Conservation (phyloP, 257 asterid species). For the Solanum phureja region DNA sequence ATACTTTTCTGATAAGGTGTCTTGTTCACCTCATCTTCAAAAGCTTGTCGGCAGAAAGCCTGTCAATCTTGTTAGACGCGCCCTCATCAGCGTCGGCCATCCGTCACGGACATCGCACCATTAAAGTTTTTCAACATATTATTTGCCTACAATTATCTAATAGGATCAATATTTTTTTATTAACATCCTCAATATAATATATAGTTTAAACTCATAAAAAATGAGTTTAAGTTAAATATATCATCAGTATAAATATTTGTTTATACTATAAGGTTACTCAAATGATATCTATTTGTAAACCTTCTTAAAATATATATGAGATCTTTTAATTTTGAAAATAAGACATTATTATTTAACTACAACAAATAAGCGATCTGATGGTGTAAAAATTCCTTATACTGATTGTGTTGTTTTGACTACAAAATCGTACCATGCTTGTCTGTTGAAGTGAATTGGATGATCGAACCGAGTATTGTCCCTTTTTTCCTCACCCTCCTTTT, state of each 20-base stretch:
- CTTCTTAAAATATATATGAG: neutral
- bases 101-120: neutral
- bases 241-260: no score
- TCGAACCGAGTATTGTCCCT: neutral
- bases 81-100: neutral
- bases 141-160: neutral
- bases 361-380: neutral
- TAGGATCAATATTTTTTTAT: no score
- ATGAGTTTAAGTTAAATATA: neutral
- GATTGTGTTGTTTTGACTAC: neutral
- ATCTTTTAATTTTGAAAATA: neutral
- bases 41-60: no score
- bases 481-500: neutral
- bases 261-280: no score
- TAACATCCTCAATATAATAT: neutral
- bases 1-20: no score
- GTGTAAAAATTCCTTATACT: neutral
- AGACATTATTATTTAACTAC: neutral
- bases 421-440: neutral
- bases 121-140: no score
- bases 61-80: no score
- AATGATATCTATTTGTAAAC: neutral
- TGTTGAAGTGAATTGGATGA: neutral
- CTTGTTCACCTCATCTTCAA: neutral
- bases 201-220: neutral